phyloP scores from a whole-genome alignment of 352 stramenopile species.

The Phytophthora foliorum region DNA sequence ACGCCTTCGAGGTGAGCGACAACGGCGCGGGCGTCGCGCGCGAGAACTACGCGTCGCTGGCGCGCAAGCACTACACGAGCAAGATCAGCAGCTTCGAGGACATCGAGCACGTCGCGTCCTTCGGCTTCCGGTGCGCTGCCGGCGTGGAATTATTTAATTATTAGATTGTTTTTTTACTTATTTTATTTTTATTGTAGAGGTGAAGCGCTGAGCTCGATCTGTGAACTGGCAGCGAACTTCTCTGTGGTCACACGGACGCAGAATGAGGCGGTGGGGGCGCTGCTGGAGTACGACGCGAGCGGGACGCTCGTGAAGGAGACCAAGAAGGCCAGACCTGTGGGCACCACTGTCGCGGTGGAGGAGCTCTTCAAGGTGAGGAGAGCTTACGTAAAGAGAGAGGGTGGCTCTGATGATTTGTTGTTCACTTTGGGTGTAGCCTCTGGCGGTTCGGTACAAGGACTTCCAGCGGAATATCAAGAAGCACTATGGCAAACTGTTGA shows the following conservation, averaged over 20 bases:
- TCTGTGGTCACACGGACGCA: slow-evolving; percentile 90
- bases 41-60: slow-evolving; percentile 83
- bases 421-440: slow-evolving; percentile 44
- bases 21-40: slow-evolving; percentile 93
- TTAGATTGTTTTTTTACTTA: slow-evolving; percentile 2
- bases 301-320: slow-evolving; percentile 69
- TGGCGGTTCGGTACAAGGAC: slow-evolving; percentile 95
- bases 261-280: slow-evolving; percentile 74
- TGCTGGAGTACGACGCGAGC: slow-evolving; percentile 86
- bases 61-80: slow-evolving; percentile 95
- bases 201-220: slow-evolving; percentile 97
- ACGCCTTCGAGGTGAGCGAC: slow-evolving; percentile 96
- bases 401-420: slow-evolving; percentile 3
- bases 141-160: slow-evolving; percentile 2
- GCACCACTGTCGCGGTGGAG: slow-evolving; percentile 95
- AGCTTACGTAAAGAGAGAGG: neutral
- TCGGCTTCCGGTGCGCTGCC: slow-evolving; percentile 92
- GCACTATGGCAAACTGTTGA: slow-evolving; percentile 94
- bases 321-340: slow-evolving; percentile 77
- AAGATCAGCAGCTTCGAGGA: slow-evolving; percentile 97
- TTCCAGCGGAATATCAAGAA: slow-evolving; percentile 95
- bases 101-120: slow-evolving; percentile 87
- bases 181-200: slow-evolving; percentile 55
- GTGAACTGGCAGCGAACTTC: slow-evolving; percentile 90
- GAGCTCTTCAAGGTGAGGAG: slow-evolving; percentile 90